phyloP scores from a whole-genome alignment of 495 filamentous ascomycete genomes.

The Glonium stellatum region DNA sequence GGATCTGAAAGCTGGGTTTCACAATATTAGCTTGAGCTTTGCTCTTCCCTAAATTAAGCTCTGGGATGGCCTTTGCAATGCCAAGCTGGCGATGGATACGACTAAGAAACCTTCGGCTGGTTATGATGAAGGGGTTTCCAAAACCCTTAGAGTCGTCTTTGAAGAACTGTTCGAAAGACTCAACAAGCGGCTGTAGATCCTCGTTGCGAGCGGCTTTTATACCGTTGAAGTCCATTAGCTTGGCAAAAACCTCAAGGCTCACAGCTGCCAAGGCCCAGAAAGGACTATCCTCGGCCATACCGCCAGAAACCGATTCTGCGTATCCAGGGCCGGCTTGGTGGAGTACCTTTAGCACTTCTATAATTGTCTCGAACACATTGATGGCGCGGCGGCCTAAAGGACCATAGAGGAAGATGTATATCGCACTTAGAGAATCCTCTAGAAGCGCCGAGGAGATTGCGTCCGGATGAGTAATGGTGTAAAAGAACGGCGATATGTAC shows the following conservation, averaged over 20 bases:
- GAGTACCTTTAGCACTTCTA: too few relatives aligned
- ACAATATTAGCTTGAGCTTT: not conserved
- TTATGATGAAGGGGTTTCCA: not conserved
- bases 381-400: not conserved
- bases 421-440: not conserved
- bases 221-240: not conserved
- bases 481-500: not conserved
- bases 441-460: not conserved
- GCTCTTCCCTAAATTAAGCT: too few relatives aligned
- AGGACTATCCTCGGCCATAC: not conserved
- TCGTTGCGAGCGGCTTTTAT: not conserved
- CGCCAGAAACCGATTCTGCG: not conserved
- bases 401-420: not conserved
- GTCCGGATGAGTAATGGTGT: not conserved
- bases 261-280: not conserved
- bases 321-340: too few relatives aligned
- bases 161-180: constrained; percentile 7
- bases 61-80: not conserved
- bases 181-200: not conserved
- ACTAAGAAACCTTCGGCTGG: not conserved
- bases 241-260: not conserved
- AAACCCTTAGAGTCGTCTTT: not conserved
- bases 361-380: not conserved
- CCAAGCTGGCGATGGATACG: constrained; percentile 4
- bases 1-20: not conserved